phyloP scores from a whole-genome alignment of 768 basidiomycete species.

The Termitomyces sp. region DNA sequence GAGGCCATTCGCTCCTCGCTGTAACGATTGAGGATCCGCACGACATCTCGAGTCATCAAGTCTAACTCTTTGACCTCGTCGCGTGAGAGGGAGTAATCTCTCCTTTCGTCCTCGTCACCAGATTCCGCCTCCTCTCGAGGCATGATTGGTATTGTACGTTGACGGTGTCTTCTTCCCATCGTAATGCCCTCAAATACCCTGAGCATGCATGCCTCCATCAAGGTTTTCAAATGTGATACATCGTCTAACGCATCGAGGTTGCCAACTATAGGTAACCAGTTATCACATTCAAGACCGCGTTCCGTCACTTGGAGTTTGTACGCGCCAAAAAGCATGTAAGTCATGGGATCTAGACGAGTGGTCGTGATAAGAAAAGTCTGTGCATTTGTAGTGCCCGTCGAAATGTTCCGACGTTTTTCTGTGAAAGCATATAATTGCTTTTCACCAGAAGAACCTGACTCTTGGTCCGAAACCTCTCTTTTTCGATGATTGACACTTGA shows the following conservation, averaged over 20 bases:
- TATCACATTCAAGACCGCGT: constrained; percentile 81
- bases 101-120: constrained; percentile 52
- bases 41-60: constrained; percentile 67
- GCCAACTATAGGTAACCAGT: constrained; percentile 84
- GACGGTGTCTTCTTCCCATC: constrained; percentile 35
- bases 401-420: constrained; percentile 81
- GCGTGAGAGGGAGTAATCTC: constrained; percentile 53
- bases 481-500: constrained; percentile 82
- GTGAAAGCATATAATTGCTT: constrained; percentile 79
- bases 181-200: constrained; percentile 88
- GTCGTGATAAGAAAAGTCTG: constrained; percentile 77
- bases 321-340: constrained; percentile 89
- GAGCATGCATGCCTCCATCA: constrained; percentile 82
- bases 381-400: constrained; percentile 37
- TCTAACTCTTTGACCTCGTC: constrained; percentile 77
- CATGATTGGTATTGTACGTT: constrained; percentile 29
- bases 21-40: constrained; percentile 68
- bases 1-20: constrained; percentile 57
- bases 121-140: constrained; percentile 54
- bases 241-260: constrained; percentile 74
- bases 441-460: constrained; percentile 33
- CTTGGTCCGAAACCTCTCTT: constrained; percentile 31
- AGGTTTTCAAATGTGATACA: constrained; percentile 72
- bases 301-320: constrained; percentile 68
- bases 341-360: constrained; percentile 83